Percentiles rank a stretch among this genome's conserved stretches.
phyloP scores from a whole-genome alignment of 768 basidiomycete species.

The Crassisporium funariophilum region DNA sequence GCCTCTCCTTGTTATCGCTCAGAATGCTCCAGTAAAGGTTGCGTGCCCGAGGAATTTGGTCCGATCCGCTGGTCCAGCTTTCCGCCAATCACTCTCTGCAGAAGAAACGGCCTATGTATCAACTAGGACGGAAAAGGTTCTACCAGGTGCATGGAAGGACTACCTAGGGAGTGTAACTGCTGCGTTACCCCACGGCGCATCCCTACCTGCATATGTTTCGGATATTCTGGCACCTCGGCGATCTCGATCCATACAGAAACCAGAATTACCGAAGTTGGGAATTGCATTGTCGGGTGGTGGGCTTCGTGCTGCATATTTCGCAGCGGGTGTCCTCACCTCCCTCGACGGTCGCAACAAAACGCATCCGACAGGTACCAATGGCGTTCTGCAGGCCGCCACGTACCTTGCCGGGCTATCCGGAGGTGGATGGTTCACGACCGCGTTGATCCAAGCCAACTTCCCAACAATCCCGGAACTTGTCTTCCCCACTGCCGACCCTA shows the following conservation, averaged over 20 bases:
- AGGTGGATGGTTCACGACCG: constrained; percentile 21
- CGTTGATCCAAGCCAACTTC: constrained; percentile 9
- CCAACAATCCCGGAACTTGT: constrained; percentile 11
- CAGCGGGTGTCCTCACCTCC: constrained; percentile 51
- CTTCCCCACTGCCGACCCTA: neutral
- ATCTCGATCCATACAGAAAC: constrained; percentile 1
- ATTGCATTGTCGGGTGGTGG: constrained; percentile 62
- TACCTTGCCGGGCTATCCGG: constrained; percentile 58
- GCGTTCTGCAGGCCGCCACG: constrained; percentile 52
- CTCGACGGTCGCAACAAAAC: constrained; percentile 52
- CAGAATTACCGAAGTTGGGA: constrained; percentile 37
- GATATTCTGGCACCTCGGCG: constrained; percentile 7
- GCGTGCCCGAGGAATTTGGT: constrained; percentile 2
- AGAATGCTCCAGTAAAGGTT: constrained; percentile 9
- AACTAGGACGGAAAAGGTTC: neutral
- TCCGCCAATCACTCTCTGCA: neutral
- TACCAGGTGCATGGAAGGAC: constrained; percentile 3
- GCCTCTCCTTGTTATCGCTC: constrained; percentile 3
- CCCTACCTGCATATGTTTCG: constrained; percentile 8
- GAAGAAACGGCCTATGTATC: constrained; percentile 4
- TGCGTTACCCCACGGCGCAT: neutral
- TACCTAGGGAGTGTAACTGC: constrained; percentile 5
- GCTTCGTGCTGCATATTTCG: constrained; percentile 55
- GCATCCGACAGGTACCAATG: constrained; percentile 46
- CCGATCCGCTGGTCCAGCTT: constrained; percentile 1